Evolutionary conservation across 345 rosid species (phyloP), one percentile per base, ranked within the genome.

Genomic region (Stellera chamaejasme): DNA sequence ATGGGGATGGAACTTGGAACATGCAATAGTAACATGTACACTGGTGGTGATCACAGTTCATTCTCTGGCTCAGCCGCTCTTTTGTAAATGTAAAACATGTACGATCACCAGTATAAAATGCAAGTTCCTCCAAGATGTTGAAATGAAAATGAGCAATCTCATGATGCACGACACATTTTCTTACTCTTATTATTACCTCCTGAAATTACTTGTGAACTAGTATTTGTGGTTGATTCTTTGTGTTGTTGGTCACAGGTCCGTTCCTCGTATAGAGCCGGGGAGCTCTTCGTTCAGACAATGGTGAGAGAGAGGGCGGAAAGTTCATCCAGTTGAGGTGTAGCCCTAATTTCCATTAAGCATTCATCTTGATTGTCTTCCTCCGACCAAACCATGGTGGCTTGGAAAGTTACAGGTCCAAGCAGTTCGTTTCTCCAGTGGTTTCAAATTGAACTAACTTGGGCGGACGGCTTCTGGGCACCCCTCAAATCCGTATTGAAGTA

Each of bases 251-350:
- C 67, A 49, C 83, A 89, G 96, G 97, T 93, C 56, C 83, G 96
- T 59, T 93, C 99, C 39, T 90, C 97, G 15, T 93, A 90, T 48
- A 83, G 97, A 65, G 97, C 97, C 10, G 96, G 96, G 52, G 97
- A 94, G 77, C 92, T 94, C 62, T 94, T 79, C 62, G 96, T 94
- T 4, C 66, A 90, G 83, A 69, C 96, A 67, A 94, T 90, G 96
- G 95, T 94, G 52, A 87, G 68, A 74, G 95, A 84, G 69, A 87
- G 68, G 68, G 66, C 69, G 1, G 66, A 52, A 9, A 32, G 41
- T 32, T 32, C 39, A 26, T 44, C 54, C 1, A 63, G 70, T 49
- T 19, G 45, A 44, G 6, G 28, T 19, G 45, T 28, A 1, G 64
- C 23, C 49, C 13, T 32, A 8, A 14, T 50, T 26, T 9, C 45